Conservation (phyloP, 495 filamentous ascomycete species). For the Xylaria scruposa region DNA sequence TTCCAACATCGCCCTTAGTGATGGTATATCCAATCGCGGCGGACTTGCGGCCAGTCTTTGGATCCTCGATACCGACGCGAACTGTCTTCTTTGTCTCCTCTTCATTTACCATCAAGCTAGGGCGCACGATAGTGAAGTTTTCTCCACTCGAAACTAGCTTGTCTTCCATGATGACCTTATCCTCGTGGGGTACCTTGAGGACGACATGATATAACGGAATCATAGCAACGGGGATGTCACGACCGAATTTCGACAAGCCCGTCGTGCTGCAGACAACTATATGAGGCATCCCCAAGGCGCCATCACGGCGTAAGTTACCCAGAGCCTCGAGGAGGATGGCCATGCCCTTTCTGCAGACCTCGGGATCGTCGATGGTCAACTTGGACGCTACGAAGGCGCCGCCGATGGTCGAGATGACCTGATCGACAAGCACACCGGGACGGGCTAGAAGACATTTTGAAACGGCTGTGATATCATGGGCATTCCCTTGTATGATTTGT, state of each 20-base stretch:
- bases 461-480: conserved; percentile 53
- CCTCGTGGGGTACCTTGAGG: conserved; percentile 58
- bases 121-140: conserved; percentile 57
- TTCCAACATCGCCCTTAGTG: conserved; percentile 48
- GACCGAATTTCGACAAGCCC: conserved; percentile 52
- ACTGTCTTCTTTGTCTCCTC: conserved; percentile 41
- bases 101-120: conserved; percentile 35
- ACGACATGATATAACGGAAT: conserved; percentile 58
- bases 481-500: conserved; percentile 58
- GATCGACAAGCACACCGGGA: conserved; percentile 41
- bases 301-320: conserved; percentile 28
- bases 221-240: conserved; percentile 61
- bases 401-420: conserved; percentile 58
- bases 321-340: conserved; percentile 54
- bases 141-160: conserved; percentile 44
- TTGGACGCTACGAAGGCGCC: conserved; percentile 35
- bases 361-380: conserved; percentile 57
- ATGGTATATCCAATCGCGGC: conserved; percentile 55
- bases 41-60: conserved; percentile 36
- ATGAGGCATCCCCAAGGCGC: conserved; percentile 43
- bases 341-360: conserved; percentile 62
- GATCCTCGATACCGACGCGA: conserved; percentile 51
- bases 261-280: conserved; percentile 61
- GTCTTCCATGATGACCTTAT: conserved; percentile 68
- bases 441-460: conserved; percentile 42